A percentile compares a stretch with the other conserved stretches of the same genome.
phyloP scores from a whole-genome alignment of 768 basidiomycete species.

The Holtermanniella nyarrowii region DNA sequence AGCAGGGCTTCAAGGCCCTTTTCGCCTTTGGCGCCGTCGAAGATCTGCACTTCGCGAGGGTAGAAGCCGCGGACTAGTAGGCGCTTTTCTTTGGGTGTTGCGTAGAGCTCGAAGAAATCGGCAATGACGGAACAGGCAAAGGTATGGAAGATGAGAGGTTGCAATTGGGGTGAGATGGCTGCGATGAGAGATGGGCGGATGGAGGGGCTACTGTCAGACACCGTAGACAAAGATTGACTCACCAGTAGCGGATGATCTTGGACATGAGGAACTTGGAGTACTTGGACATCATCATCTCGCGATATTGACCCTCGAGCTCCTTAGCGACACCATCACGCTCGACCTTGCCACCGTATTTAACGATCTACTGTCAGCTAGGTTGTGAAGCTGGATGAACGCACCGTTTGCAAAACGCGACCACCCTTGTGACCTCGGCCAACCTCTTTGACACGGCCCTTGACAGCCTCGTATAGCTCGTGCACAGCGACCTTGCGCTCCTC shows the following conservation, averaged over 20 bases:
- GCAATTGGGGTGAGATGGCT: constrained; percentile 66
- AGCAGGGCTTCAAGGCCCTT: constrained; percentile 55
- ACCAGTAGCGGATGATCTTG: constrained; percentile 57
- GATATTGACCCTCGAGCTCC: constrained; percentile 73
- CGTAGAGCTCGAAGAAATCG: constrained; percentile 78
- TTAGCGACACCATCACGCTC: constrained; percentile 70
- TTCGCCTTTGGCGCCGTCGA: constrained; percentile 46
- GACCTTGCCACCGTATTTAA: constrained; percentile 64
- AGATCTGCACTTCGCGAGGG: constrained; percentile 73
- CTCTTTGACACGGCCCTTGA: constrained; percentile 72
- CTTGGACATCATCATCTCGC: constrained; percentile 68
- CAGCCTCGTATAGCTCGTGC: constrained; percentile 59
- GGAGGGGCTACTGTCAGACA: constrained; percentile 45
- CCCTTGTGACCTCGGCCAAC: constrained; percentile 87
- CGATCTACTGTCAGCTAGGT: constrained; percentile 43
- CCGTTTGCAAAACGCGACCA: constrained; percentile 47
- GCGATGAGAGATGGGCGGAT: constrained; percentile 65
- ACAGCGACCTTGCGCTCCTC: constrained; percentile 67
- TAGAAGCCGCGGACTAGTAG: constrained; percentile 78
- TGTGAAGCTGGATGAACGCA: constrained; percentile 74
- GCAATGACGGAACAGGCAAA: constrained; percentile 75
- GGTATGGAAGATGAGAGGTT: constrained; percentile 69
- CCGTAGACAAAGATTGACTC: not conserved
- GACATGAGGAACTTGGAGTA: constrained; percentile 82
- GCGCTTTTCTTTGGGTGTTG: constrained; percentile 72